Conservation (phyloP, 2,329 filamentous ascomycete species). For the Colletotrichum chrysophilum region DNA sequence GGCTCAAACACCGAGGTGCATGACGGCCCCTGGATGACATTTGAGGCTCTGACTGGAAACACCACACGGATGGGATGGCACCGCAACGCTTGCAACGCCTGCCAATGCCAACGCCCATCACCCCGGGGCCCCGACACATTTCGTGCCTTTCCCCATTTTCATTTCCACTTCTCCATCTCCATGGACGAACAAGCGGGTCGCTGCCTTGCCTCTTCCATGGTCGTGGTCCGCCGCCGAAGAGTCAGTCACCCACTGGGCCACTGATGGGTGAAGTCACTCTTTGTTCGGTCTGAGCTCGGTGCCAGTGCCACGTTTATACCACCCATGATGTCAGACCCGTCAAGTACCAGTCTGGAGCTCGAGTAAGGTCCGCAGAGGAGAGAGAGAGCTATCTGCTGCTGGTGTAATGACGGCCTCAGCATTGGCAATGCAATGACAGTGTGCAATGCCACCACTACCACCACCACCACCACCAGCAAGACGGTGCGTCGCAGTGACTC, state of each 20-base stretch:
- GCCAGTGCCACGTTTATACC: not conserved
- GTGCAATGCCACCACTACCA: not conserved
- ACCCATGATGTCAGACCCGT: constrained; percentile 16
- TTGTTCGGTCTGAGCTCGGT: constrained; percentile 15
- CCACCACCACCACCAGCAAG: not conserved
- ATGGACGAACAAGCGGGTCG: constrained; percentile 6
- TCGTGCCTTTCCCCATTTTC: constrained; percentile 8
- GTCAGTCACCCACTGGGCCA: not conserved
- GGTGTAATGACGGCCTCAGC: not conserved
- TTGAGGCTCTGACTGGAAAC: constrained; percentile 18
- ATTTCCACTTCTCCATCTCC: constrained; percentile 16
- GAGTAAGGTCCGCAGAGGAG: not conserved
- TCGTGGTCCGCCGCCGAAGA: not conserved
- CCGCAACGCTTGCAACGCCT: not conserved
- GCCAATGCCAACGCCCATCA: not conserved
- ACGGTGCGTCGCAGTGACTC: not conserved
- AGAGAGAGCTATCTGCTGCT: not conserved
- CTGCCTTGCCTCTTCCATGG: not conserved
- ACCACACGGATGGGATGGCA: constrained; percentile 18
- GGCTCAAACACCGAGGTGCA: not conserved
- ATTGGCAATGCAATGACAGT: not conserved
- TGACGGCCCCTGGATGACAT: constrained; percentile 1
- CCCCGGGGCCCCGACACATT: not conserved
- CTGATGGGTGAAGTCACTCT: not conserved
- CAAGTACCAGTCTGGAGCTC: not conserved